These are phyloP conservation scores for Teunomyces lycoperdinae DNA, from an alignment of 805 yeast genomes.

Conservation along the genomic window DNA sequence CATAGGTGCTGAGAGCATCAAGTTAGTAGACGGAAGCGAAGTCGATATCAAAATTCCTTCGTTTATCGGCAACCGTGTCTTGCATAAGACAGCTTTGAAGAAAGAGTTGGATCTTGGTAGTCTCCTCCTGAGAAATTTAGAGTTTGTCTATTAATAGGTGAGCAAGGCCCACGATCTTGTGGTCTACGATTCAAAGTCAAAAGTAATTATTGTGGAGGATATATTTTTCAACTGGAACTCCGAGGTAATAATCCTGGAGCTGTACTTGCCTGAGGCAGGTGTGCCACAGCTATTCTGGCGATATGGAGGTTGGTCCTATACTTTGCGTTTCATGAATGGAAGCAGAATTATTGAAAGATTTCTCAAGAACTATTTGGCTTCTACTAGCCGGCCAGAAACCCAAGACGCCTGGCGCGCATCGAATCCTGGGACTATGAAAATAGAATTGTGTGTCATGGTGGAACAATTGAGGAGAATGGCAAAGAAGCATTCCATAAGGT, in stretches of 20 bases:
- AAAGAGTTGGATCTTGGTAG: slow-evolving; percentile 9
- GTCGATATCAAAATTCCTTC: slow-evolving; percentile 5
- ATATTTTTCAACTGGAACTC: slow-evolving; percentile 11
- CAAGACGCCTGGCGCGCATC: neutral
- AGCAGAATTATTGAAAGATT: slow-evolving; percentile 8
- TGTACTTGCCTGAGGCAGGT: slow-evolving; percentile 13
- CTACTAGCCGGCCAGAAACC: neutral
- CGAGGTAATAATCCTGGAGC: slow-evolving; percentile 10
- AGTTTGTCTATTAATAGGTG: slow-evolving; percentile 10
- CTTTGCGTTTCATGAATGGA: slow-evolving; percentile 11
- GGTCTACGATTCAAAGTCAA: slow-evolving; percentile 10
- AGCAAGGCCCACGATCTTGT: slow-evolving; percentile 14
- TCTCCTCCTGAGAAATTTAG: slow-evolving; percentile 8
- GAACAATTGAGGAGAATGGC: slow-evolving; percentile 43
- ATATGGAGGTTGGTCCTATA: slow-evolving; percentile 12
- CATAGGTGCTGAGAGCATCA: slow-evolving; percentile 9
- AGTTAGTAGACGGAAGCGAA: neutral
- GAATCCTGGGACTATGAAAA: slow-evolving; percentile 33
- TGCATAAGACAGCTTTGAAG: slow-evolving; percentile 18
- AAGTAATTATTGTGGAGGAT: slow-evolving; percentile 13
- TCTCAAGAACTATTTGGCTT: neutral
- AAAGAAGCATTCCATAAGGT: slow-evolving; percentile 22
- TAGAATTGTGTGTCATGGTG: slow-evolving; percentile 61
- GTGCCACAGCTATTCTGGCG: slow-evolving; percentile 11
- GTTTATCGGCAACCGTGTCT: slow-evolving; percentile 12